These are phyloP conservation scores for Hemisphaericaspora lyxosophila DNA, from an alignment of 1,139 yeast species.

Conservation along the genomic window DNA sequence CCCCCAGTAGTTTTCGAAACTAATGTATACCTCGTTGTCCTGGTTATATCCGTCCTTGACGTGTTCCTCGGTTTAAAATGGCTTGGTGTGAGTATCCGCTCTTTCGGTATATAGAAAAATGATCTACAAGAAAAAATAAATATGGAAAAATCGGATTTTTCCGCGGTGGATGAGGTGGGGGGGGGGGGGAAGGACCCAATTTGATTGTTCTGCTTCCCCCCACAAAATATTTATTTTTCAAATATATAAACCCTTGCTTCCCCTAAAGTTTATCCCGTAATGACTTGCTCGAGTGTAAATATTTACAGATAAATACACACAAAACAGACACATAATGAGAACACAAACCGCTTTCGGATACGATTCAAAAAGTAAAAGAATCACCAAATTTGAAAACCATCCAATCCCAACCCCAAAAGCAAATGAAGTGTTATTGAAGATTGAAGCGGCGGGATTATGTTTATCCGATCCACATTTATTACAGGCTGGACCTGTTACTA, in stretches of 20 bases:
- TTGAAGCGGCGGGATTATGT: constrained; percentile 56
- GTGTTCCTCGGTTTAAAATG: too few species aligned
- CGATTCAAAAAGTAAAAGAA: constrained; percentile 18
- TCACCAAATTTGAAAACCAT: constrained; percentile 24
- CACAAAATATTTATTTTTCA: too few species aligned
- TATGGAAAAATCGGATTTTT: background rate
- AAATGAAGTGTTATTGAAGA: constrained; percentile 41
- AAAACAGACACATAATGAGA: constrained; percentile 3
- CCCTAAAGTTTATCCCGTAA: too few species aligned
- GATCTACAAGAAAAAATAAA: too few species aligned
- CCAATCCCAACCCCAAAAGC: constrained; percentile 41
- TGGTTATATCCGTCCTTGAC: too few species aligned
- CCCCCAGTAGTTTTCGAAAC: too few species aligned
- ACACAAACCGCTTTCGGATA: constrained; percentile 27
- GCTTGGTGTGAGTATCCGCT: too few species aligned
- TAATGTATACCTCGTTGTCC: too few species aligned
- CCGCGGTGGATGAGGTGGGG: background rate
- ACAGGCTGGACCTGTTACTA: constrained; percentile 21
- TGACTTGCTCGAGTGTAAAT: too few species aligned
- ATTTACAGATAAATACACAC: background rate
- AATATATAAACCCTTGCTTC: background rate
- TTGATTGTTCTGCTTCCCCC: background rate
- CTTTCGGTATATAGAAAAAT: too few species aligned
- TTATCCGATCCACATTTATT: constrained; percentile 51
- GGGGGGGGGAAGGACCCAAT: background rate